Conservation (phyloP, 352 stramenopile genomes). For the Pythium vanterpoolii region DNA sequence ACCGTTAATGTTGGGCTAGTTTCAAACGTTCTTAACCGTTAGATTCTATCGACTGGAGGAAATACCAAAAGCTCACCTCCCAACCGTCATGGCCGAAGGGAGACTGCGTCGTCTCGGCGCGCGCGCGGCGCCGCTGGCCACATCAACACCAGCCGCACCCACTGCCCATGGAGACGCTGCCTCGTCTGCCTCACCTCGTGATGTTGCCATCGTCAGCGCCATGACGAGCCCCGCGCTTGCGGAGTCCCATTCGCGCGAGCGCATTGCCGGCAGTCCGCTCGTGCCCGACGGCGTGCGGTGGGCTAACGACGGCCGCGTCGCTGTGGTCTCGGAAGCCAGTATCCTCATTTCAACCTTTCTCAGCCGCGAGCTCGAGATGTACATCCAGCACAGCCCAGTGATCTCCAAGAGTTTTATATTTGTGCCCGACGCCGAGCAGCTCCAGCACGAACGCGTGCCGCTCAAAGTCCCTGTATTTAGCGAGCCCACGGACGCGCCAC, state of each 20-base stretch:
- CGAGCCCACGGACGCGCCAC: slow-evolving; percentile 24
- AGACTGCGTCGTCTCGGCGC: no score
- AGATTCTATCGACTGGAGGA: no score
- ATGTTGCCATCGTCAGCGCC: background rate
- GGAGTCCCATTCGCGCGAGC: slow-evolving; percentile 43
- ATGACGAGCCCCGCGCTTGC: background rate
- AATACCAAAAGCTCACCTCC: no score
- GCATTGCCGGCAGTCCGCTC: slow-evolving; percentile 69
- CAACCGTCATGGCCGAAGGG: no score
- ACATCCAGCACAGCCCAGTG: slow-evolving; percentile 64
- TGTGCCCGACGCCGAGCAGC: slow-evolving; percentile 34
- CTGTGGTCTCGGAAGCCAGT: slow-evolving; percentile 67
- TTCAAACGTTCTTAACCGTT: no score
- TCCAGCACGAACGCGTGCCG: slow-evolving; percentile 42
- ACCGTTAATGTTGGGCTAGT: no score
- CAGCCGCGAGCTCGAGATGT: slow-evolving; percentile 79
- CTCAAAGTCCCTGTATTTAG: slow-evolving; percentile 44
- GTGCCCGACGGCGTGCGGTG: slow-evolving; percentile 61
- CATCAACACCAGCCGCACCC: no score
- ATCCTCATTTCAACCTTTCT: slow-evolving; percentile 79
- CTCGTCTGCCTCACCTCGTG: background rate
- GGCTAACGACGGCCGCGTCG: slow-evolving; percentile 71
- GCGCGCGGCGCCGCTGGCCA: no score
- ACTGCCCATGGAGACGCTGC: no score
- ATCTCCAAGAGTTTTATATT: slow-evolving; percentile 86